Evolutionary conservation across 805 yeast species (phyloP).

Genomic region (Saturnispora dispora): DNA sequence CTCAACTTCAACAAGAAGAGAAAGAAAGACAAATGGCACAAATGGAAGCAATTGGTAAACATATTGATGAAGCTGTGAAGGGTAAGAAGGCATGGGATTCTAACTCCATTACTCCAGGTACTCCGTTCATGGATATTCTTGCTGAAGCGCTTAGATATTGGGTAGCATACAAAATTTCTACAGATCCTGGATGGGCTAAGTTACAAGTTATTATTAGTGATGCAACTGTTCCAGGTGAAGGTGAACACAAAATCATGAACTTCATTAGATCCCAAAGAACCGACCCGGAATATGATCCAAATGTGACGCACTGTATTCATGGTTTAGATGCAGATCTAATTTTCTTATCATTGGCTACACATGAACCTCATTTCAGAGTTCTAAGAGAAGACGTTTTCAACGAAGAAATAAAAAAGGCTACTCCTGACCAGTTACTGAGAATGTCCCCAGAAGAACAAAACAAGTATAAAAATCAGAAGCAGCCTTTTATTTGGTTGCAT

Average conservation of each 20-base stretch:
- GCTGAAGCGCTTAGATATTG: conserved; percentile 81
- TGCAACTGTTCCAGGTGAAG: conserved; percentile 98
- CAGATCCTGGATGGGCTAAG: conserved; percentile 90
- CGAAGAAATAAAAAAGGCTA: conserved; percentile 41
- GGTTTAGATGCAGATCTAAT: conserved; percentile 98
- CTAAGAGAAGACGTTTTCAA: conserved; percentile 96
- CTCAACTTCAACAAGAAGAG: conserved; percentile 66
- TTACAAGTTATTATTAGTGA: conserved; percentile 87
- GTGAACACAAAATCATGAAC: conserved; percentile 97
- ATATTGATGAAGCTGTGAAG: conserved; percentile 66
- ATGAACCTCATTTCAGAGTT: conserved; percentile 92
- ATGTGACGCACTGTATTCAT: conserved; percentile 91
- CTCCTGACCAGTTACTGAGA: conserved; percentile 38
- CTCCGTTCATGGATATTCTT: conserved; percentile 91
- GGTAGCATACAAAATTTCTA: conserved; percentile 80
- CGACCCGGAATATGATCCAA: conserved; percentile 81
- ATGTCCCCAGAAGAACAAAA: conserved; percentile 53
- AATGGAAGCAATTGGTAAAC: conserved; percentile 56
- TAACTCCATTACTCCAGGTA: conserved; percentile 96
- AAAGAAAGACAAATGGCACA: conserved; percentile 51
- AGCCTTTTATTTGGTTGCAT: conserved; percentile 93
- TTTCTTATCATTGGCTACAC: conserved; percentile 92
- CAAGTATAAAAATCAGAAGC: conserved; percentile 39
- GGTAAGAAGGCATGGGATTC: conserved; percentile 85
- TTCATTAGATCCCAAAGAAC: conserved; percentile 85